Base-by-base conservation (phyloP, 1,284 basidiomycete genomes). In the Pyrrhoderma lamaoense region DNA sequence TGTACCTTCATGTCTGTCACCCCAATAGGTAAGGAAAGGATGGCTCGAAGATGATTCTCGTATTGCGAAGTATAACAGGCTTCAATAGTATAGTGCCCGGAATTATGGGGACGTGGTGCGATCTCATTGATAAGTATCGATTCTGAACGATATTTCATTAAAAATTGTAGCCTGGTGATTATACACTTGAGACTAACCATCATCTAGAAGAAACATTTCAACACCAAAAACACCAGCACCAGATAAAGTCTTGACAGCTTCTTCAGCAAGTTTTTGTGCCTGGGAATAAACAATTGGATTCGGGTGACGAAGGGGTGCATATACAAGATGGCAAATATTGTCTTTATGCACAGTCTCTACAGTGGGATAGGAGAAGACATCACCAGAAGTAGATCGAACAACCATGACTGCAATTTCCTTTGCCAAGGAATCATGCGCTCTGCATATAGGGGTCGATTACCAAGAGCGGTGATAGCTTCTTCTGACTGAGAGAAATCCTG, bases 51-150 rank as follows among this genome's bases (percentile, higher is more conserved):
- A 67, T 99, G 96, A 63, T 98, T 97, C 67, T 95, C 93, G 71
- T 93, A 99, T 70, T 99, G 96, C 11, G 93, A 97, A 2, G 93
- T 90, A 60, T 92, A 77, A 67, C 92, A 96, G 0, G 95, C 94
- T 70, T 98, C 95, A 64, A 99, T 98, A n/a, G 95, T 98, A 69
- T 98, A 97, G 67, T 99, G 96, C 0, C 95, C 95, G 8, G 93
- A 97, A 70, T 99, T 99, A 69, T 99, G 96, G 0, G 96, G 95
- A 19, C 96, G 80, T n/a, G 96, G 96, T 0, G 96, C 96, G 57
- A 99, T 97, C 71, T 99, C 96, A 68, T 99, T 99, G 59, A 99
- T 78, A 54, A 86, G 81, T 2, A 99, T 75, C 0, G 73, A 68
- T 21, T 88, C 92, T 94, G 52, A 16, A 11, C n/a, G n/a, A n/a